Evolutionary conservation across 1,284 basidiomycete genomes (phyloP).

Genomic region (Melampsora americana): DNA sequence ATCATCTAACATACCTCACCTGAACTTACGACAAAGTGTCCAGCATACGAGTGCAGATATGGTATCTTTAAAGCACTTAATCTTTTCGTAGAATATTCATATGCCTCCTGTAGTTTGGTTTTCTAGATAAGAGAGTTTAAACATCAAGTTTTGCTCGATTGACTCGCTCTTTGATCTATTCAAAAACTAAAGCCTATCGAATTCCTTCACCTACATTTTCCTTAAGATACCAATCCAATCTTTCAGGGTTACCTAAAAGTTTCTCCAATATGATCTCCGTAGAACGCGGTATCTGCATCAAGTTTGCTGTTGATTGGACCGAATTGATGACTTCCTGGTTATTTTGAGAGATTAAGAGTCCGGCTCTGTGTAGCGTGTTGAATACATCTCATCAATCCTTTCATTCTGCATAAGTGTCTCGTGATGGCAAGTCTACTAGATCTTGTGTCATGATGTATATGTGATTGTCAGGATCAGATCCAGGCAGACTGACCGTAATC

Average conservation of each 20-base stretch:
- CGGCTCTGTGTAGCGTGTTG: neutral
- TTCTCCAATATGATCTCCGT: neutral
- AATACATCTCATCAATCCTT: too few relatives aligned
- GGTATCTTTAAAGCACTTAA: neutral
- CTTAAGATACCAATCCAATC: slow-evolving; percentile 3
- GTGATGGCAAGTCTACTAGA: too few relatives aligned
- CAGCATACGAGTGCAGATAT: neutral
- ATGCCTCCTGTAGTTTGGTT: neutral
- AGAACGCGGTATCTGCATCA: neutral
- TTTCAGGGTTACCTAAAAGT: neutral
- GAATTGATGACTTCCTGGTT: neutral
- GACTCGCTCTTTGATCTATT: neutral
- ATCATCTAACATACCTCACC: neutral
- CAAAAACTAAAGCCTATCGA: neutral
- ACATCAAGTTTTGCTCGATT: neutral
- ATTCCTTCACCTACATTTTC: neutral
- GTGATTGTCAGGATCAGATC: neutral
- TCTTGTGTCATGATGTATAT: neutral
- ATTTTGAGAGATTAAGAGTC: neutral
- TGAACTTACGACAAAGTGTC: neutral
- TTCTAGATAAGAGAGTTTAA: neutral
- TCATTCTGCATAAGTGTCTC: too few relatives aligned
- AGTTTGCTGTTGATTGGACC: neutral
- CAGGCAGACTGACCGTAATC: neutral
- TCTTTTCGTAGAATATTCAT: neutral